Evolutionary conservation across 768 basidiomycete genomes (phyloP).

Genomic region (Trametes sanguinea): DNA sequence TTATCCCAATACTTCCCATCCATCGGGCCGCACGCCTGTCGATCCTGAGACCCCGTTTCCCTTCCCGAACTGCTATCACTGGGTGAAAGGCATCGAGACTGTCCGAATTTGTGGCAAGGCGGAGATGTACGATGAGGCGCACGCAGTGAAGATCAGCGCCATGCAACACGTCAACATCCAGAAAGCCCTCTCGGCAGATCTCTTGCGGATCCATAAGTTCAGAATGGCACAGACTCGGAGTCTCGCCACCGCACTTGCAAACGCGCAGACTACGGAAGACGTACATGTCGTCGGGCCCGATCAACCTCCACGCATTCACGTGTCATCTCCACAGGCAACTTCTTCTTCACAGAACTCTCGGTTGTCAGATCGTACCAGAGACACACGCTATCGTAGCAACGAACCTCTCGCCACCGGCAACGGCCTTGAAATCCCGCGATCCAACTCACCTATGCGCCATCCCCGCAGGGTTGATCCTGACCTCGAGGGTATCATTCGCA

Average conservation of each 20-base stretch:
- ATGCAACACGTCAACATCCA: not conserved
- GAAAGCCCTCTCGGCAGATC: not conserved
- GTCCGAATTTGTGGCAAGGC: not conserved
- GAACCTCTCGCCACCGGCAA: not conserved
- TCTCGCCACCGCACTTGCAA: not conserved
- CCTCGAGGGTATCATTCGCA: not conserved
- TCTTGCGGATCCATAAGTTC: not conserved
- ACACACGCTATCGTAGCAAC: not conserved
- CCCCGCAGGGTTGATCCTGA: not conserved
- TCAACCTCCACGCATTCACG: not conserved
- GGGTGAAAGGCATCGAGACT: not conserved
- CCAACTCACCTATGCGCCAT: not conserved
- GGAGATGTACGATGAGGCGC: not conserved
- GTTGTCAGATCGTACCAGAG: not conserved
- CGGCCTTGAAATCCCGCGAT: not conserved
- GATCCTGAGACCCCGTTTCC: not conserved
- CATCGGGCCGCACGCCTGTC: not conserved
- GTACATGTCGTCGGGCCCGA: too few species aligned
- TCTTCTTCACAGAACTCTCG: not conserved
- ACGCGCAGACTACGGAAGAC: too few species aligned
- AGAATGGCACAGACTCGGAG: too few species aligned
- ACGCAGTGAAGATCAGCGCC: not conserved
- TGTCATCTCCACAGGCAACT: not conserved
- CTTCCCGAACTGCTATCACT: constrained; percentile 13
- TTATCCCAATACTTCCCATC: constrained; percentile 4